Percentiles rank a stretch among this genome's conserved stretches.
Conservation (phyloP, 257 asterid species). For the Lycium ferocissimum region DNA sequence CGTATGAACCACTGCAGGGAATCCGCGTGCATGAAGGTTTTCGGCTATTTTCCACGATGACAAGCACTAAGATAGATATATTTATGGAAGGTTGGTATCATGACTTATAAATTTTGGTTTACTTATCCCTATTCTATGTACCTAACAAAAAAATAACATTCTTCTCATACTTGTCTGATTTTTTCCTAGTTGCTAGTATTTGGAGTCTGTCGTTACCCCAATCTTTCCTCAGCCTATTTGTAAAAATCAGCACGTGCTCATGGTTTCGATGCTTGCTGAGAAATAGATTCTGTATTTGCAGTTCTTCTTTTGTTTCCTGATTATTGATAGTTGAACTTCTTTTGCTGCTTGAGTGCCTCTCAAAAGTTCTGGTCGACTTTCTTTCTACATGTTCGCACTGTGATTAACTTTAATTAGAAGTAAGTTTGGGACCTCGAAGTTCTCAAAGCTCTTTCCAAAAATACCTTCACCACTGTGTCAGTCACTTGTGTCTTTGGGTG, state of each 20-base stretch:
- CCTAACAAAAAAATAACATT: background rate
- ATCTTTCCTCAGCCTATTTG: background rate
- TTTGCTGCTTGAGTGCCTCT: slow-evolving; percentile 24
- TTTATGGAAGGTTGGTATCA: slow-evolving; percentile 66
- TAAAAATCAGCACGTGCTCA: background rate
- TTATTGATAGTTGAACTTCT: slow-evolving; percentile 3
- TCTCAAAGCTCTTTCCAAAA: slow-evolving; percentile 5
- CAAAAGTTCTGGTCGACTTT: slow-evolving; percentile 18
- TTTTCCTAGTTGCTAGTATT: slow-evolving; percentile 14
- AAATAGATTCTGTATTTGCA: background rate
- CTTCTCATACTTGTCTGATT: background rate
- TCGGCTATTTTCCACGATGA: slow-evolving; percentile 84
- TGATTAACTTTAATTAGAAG: background rate
- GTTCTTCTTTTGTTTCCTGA: slow-evolving; percentile 2
- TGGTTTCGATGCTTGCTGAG: background rate
- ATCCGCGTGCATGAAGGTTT: slow-evolving; percentile 75
- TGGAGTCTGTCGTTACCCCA: slow-evolving; percentile 16
- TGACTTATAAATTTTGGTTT: slow-evolving; percentile 3
- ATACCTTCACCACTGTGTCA: background rate
- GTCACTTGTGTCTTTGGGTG: slow-evolving; percentile 12
- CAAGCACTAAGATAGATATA: slow-evolving; percentile 68
- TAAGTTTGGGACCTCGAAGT: slow-evolving; percentile 15
- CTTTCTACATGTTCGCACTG: slow-evolving; percentile 13
- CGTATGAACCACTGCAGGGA: slow-evolving; percentile 56
- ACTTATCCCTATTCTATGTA: background rate